Evolutionary conservation across 148 eudicot species (phyloP).

Genomic region (Dianthus caryophyllus): DNA sequence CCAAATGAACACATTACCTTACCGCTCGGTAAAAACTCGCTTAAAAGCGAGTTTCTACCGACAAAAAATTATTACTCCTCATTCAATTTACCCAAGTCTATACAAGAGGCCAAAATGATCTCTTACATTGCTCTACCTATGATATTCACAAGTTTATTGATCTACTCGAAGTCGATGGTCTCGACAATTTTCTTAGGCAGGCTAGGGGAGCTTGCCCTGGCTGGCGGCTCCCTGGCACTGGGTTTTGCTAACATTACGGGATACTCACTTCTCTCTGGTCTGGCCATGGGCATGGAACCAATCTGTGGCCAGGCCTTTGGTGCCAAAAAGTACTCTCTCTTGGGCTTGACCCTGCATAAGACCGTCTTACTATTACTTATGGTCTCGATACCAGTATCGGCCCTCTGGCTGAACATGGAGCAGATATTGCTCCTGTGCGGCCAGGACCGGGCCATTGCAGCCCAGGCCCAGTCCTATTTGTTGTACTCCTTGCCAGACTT

Average conservation of each 20-base stretch:
- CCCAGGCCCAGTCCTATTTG: constrained; percentile 38
- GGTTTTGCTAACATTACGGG: constrained; percentile 58
- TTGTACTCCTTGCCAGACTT: constrained; percentile 47
- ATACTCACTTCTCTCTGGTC: constrained; percentile 46
- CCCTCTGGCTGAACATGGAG: constrained; percentile 49
- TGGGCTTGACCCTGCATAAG: constrained; percentile 39
- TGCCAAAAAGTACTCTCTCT: constrained; percentile 28
- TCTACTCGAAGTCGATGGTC: constrained; percentile 50
- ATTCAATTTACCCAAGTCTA: not conserved
- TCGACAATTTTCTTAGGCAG: constrained; percentile 48
- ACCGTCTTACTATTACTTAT: constrained; percentile 40
- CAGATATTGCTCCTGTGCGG: constrained; percentile 33
- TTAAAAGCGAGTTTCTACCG: no score
- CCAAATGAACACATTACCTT: not conserved
- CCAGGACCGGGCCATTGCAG: constrained; percentile 40
- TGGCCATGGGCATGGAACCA: constrained; percentile 69
- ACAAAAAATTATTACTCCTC: not conserved
- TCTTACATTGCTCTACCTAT: constrained; percentile 38
- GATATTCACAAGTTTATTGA: constrained; percentile 38
- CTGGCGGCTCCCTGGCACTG: constrained; percentile 57
- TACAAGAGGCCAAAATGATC: constrained; percentile 31
- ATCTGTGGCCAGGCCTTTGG: constrained; percentile 66
- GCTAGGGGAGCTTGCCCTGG: constrained; percentile 51
- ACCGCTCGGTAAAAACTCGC: not conserved
- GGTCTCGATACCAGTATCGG: constrained; percentile 39